Evolutionary conservation across 2,329 filamentous ascomycete species (phyloP).

Genomic region (Penicillium digitatum): DNA sequence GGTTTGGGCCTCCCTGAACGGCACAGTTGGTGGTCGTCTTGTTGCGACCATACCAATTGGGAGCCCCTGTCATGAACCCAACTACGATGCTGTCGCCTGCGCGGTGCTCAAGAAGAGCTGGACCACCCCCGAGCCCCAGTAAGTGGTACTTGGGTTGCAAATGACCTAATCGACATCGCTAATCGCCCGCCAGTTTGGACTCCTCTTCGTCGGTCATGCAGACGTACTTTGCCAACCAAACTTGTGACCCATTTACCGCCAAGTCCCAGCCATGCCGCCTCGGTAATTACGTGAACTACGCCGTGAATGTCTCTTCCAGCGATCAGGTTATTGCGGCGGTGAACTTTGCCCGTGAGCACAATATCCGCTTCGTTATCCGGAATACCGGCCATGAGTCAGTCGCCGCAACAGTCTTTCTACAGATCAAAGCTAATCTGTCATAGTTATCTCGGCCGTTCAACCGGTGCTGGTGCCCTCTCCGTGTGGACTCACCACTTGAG

Average conservation of each 20-base stretch:
- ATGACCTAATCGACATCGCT: neutral
- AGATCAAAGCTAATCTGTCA: neutral
- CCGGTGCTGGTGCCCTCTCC: conserved; percentile 51
- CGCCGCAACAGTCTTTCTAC: too few relatives aligned
- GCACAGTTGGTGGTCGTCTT: conserved; percentile 37
- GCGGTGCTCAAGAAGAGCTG: conserved; percentile 20
- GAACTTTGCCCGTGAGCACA: conserved; percentile 47
- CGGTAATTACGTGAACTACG: conserved; percentile 33
- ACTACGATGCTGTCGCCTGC: conserved; percentile 23
- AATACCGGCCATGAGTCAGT: conserved; percentile 43
- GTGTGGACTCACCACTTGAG: conserved; percentile 36
- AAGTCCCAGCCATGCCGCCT: conserved; percentile 23
- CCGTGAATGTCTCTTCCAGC: conserved; percentile 34
- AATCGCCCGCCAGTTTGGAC: conserved; percentile 13
- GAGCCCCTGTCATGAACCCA: conserved; percentile 35
- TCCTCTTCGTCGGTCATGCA: conserved; percentile 35
- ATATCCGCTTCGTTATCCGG: conserved; percentile 49
- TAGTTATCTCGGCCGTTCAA: conserved; percentile 53
- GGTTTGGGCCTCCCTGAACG: conserved; percentile 36
- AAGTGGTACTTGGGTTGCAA: neutral
- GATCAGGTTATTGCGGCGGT: conserved; percentile 30
- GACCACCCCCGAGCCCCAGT: conserved; percentile 30
- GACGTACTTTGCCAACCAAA: conserved; percentile 32
- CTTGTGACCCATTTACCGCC: conserved; percentile 31
- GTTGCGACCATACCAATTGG: conserved; percentile 40